Conservation (phyloP, 192 early-diverging fungal genomes). For the Spizellomyces punctatus region DNA sequence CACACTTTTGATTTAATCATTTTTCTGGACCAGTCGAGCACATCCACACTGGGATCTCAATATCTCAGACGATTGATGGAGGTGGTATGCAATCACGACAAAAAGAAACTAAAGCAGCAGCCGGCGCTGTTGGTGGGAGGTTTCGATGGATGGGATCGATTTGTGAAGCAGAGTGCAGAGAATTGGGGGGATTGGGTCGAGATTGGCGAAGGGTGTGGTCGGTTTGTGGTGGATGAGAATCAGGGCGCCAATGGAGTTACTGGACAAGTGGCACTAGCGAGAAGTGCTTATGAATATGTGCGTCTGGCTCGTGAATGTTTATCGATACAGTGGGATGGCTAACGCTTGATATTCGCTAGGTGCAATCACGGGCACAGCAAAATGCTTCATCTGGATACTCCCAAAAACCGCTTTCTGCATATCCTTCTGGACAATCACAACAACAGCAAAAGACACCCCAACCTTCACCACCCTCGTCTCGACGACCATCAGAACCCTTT, state of each 20-base stretch:
- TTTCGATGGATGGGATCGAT: constrained; percentile 72
- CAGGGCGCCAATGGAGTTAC: not conserved
- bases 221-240: constrained; percentile 2
- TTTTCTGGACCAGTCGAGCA: constrained; percentile 67
- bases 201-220: constrained; percentile 43
- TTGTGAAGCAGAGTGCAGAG: constrained; percentile 53
- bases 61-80: constrained; percentile 43
- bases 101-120: constrained; percentile 48
- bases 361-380: too few relatives aligned
- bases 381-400: too few relatives aligned
- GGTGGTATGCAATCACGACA: constrained; percentile 68
- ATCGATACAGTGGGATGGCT: not conserved
- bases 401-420: too few relatives aligned
- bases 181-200: constrained; percentile 38
- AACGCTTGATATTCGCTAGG: not conserved
- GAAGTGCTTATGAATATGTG: constrained; percentile 35
- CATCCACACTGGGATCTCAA: constrained; percentile 30
- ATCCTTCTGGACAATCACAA: too few relatives aligned
- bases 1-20: constrained; percentile 74
- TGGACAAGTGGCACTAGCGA: constrained; percentile 16
- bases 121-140: constrained; percentile 81
- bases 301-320: not conserved
- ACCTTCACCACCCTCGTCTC: not conserved
- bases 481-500: constrained; percentile 24
- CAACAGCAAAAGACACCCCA: not conserved